These are phyloP conservation scores for Davidsoniella australis DNA, from an alignment of 2,329 filamentous ascomycete genomes.

Conservation along the genomic window DNA sequence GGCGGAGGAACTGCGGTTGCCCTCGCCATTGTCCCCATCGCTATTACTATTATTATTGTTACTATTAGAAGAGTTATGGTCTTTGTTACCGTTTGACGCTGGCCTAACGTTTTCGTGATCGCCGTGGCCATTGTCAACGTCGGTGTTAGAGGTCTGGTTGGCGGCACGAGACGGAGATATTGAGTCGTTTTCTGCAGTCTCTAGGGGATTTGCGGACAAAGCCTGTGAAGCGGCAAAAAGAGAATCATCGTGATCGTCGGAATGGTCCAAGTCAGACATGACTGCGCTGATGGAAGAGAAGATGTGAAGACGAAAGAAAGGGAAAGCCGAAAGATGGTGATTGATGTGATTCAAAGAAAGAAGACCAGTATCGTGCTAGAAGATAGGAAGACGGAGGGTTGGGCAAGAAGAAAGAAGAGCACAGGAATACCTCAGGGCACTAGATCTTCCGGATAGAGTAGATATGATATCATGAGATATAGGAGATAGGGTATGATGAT, in stretches of 20 bases:
- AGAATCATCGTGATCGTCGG: too few species aligned
- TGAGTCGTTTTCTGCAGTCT: too few species aligned
- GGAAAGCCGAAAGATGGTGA: background rate
- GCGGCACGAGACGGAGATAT: too few species aligned
- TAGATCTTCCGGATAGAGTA: too few species aligned
- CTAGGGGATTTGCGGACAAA: too few species aligned
- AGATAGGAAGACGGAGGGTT: background rate
- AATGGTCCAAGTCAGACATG: too few species aligned
- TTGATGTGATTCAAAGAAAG: background rate
- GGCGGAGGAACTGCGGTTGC: background rate
- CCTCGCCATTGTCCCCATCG: background rate
- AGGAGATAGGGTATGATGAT: too few species aligned
- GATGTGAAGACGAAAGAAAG: background rate
- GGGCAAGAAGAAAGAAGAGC: background rate
- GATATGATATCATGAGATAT: too few species aligned
- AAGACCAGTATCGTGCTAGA: background rate
- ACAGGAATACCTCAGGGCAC: too few species aligned
- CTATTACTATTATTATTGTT: constrained; percentile 23
- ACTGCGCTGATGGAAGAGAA: background rate
- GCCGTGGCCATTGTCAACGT: background rate
- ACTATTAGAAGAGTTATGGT: constrained; percentile 17
- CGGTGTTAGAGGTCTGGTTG: background rate
- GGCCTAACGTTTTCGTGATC: too few species aligned
- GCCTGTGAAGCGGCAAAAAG: too few species aligned
- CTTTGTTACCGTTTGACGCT: too few species aligned